A percentile compares a stretch with the other conserved stretches of the same genome.
Evolutionary conservation across 345 rosid species (phyloP).

Genomic region (Sisymbrium altissimum): DNA sequence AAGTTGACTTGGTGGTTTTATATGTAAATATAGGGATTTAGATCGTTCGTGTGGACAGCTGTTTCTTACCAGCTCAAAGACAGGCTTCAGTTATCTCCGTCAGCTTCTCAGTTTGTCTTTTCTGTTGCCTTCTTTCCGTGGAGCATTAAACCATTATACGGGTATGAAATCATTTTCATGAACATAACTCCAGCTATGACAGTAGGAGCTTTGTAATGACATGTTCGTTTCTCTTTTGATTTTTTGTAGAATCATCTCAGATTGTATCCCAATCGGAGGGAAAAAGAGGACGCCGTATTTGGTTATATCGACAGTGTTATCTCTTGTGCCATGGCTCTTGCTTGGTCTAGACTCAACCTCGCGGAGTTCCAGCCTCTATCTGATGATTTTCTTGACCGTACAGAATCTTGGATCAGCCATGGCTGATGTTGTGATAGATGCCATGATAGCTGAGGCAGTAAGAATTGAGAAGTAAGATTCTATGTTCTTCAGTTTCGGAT

Average conservation of each 20-base stretch:
- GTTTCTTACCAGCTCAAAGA: constrained; percentile 96
- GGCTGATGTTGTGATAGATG: constrained; percentile 97
- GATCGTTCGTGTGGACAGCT: constrained; percentile 97
- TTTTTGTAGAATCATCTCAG: constrained; percentile 75
- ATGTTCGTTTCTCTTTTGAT: neutral
- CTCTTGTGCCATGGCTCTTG: constrained; percentile 87
- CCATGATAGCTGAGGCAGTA: constrained; percentile 97
- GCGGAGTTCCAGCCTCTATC: constrained; percentile 61
- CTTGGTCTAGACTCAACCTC: constrained; percentile 52
- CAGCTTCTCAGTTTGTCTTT: constrained; percentile 85
- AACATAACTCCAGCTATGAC: too few species aligned
- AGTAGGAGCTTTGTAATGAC: neutral
- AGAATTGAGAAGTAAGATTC: constrained; percentile 57
- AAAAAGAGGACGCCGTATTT: constrained; percentile 87
- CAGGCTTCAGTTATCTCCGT: constrained; percentile 80
- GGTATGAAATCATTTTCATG: constrained; percentile 46
- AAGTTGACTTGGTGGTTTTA: neutral
- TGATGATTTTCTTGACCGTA: constrained; percentile 62
- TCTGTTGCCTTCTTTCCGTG: constrained; percentile 90
- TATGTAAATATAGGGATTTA: constrained; percentile 92
- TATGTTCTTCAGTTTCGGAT: neutral
- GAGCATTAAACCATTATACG: constrained; percentile 95
- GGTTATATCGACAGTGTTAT: constrained; percentile 64
- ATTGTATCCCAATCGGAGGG: constrained; percentile 85
- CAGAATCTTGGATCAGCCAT: constrained; percentile 94